These are phyloP conservation scores for Eremothecium sinecaudum DNA, from an alignment of 1,139 yeast species.

Conservation along the genomic window DNA sequence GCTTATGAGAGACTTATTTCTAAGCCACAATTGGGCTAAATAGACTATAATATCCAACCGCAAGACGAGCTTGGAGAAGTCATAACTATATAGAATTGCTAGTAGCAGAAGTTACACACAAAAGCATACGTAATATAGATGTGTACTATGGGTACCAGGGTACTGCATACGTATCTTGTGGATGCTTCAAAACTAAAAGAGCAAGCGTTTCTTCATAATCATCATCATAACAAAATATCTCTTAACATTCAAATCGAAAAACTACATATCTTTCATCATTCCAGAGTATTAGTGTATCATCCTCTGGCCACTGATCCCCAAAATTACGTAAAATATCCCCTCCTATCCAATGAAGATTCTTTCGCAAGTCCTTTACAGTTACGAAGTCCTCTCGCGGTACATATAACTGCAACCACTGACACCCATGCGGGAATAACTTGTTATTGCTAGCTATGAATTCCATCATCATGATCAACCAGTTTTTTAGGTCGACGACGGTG, in stretches of 20 bases:
- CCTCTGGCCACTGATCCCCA: conserved; percentile 2
- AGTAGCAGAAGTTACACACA: no score
- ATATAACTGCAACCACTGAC: conserved; percentile 18
- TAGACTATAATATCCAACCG: no score
- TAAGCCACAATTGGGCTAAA: no score
- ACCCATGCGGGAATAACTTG: neutral
- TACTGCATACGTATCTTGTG: no score
- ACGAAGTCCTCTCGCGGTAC: conserved; percentile 16
- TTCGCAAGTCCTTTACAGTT: conserved; percentile 16
- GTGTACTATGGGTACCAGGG: no score
- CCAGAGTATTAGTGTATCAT: conserved; percentile 14
- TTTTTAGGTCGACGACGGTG: conserved; percentile 1
- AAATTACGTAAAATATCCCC: conserved; percentile 23
- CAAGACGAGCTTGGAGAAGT: no score
- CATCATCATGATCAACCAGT: conserved; percentile 3
- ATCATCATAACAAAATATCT: neutral
- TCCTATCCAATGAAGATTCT: conserved; percentile 28
- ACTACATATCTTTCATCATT: conserved; percentile 25
- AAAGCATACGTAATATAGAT: no score
- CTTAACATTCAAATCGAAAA: conserved; percentile 26
- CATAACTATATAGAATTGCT: no score
- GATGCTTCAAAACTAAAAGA: no score
- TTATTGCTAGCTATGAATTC: neutral
- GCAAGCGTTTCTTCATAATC: neutral
- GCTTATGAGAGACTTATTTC: no score